phyloP scores from a whole-genome alignment of 2,329 filamentous ascomycete species.

The Atkinsonella texensis region DNA sequence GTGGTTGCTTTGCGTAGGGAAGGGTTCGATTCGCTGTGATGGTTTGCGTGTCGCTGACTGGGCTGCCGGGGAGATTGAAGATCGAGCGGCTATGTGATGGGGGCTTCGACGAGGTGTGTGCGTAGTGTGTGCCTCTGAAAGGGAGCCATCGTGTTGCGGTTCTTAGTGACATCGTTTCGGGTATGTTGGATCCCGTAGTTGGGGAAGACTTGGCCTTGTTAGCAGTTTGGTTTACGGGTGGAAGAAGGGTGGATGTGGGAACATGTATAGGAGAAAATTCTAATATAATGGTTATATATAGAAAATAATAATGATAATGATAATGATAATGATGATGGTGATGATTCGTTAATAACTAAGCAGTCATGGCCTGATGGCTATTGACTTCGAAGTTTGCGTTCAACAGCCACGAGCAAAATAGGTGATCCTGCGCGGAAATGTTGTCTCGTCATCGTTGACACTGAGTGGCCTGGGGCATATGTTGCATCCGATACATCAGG shows the following conservation, averaged over 20 bases:
- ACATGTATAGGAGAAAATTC: no score
- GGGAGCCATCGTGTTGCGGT: background rate
- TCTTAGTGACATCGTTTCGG: conserved; percentile 2
- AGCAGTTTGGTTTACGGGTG: background rate
- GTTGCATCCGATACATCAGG: no score
- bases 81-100: conserved; percentile 9
- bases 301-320: no score
- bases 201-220: background rate
- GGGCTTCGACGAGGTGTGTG: background rate
- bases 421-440: background rate
- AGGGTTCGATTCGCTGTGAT: conserved; percentile 66
- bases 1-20: conserved; percentile 54
- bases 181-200: background rate
- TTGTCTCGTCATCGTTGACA: background rate
- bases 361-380: no score
- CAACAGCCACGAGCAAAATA: no score
- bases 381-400: no score
- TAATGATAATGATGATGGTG: no score
- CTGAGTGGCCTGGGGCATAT: background rate
- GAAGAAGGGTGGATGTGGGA: background rate
- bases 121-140: background rate
- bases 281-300: no score
- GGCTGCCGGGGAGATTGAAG: conserved; percentile 12
- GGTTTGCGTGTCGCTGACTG: conserved; percentile 36
- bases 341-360: no score